These are phyloP conservation scores for Heliosperma pusillum DNA, from an alignment of 148 eudicot species.

Conservation along the genomic window DNA sequence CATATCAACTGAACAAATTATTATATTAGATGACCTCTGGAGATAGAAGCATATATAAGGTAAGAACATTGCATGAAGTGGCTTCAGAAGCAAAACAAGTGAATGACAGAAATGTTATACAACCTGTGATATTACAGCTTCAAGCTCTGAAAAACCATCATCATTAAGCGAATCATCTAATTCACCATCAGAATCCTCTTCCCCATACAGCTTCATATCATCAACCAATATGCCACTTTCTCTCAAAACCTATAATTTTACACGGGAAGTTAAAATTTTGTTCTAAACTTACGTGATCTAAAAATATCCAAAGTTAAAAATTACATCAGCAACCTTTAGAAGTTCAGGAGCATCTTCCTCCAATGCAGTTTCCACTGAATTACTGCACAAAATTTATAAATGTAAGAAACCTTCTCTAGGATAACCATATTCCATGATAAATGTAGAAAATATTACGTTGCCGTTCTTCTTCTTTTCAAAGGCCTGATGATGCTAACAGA, in stretches of 20 bases:
- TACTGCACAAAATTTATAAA: conserved; percentile 44
- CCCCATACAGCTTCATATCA: conserved; percentile 90
- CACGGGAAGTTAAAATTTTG: background rate
- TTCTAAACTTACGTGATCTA: background rate
- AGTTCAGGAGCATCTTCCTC: conserved; percentile 99
- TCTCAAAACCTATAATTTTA: conserved; percentile 54
- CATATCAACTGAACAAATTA: background rate
- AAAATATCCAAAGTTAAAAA: background rate
- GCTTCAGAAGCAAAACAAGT: background rate
- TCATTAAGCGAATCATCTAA: conserved; percentile 52
- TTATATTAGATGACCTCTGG: background rate
- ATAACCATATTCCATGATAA: background rate
- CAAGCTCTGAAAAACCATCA: conserved; percentile 77
- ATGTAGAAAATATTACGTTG: conserved; percentile 55
- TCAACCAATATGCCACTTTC: conserved; percentile 68
- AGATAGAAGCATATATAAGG: background rate
- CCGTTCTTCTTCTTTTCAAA: conserved; percentile 75
- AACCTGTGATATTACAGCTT: conserved; percentile 78
- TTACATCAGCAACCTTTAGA: conserved; percentile 49
- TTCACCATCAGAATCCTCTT: conserved; percentile 51
- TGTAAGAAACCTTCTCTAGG: conserved; percentile 16
- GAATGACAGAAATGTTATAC: background rate
- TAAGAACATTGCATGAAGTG: background rate
- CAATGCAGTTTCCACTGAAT: conserved; percentile 78
- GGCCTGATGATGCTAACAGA: conserved; percentile 47